Evolutionary conservation across 2,329 filamentous ascomycete species (phyloP), one percentile per base, ranked within the genome.

Genomic region (Arthrobotrys iridis): DNA sequence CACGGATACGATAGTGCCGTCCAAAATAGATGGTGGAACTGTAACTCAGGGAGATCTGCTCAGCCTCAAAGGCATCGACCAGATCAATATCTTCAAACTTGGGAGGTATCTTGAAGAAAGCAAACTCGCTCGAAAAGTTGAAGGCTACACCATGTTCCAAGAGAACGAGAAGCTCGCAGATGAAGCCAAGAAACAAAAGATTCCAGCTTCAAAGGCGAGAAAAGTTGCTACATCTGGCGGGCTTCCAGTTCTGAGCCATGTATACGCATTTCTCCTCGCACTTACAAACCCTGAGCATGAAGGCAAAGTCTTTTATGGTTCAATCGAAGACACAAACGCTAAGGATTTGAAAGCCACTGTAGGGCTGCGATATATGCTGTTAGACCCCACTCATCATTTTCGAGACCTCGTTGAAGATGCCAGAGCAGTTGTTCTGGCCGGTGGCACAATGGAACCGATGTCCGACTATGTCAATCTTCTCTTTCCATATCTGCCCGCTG

Each of bases 371-470:
- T 99, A 97, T 81, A 88, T 97, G 78, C 87, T 99, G 3, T 87
- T 99, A 0, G 95, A 97, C 30, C 94, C 95, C 0, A 93, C 93
- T 0, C 89, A 94, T 79, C 92, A 96, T 78, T 98, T 99, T 82
- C 90, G 90, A 5, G 91, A 93, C 8, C 91, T 98, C 59, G 92
- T 94, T 1, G 89, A 92, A 28, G 89, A 91, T 76, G 93, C 95
- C 0, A 87, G 93, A 70, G 92, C 94, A 1, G 91, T 99, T 2
- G 90, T 99, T 43, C 85, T 99, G 2, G 95, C 93, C 0, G 95
- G 95, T 70, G 95, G 95, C 20, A 99, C 95, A 24, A 98, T 99
- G 95, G 96, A 95, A 1, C 95, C 95, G 0, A 86, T 87, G 81
- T 80, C 83, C 22, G 95, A 98, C 83, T 99, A 97, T 82, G 89